Base-by-base conservation (phyloP, 306 rosid species). In the Cucumis melo region DNA sequence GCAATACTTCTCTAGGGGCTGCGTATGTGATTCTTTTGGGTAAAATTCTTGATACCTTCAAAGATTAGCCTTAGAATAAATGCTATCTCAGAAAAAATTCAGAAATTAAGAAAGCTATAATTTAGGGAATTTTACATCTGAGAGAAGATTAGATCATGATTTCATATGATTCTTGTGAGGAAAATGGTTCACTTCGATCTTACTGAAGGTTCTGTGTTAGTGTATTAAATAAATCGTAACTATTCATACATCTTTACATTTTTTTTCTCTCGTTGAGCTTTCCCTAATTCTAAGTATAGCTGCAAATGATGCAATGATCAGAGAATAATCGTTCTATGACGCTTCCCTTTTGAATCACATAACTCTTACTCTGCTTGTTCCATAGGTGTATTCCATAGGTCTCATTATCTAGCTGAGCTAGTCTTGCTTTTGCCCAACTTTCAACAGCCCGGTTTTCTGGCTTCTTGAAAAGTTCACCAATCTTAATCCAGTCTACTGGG, bases 331-430 rank as follows among this genome's bases (percentile, higher is more conserved):
- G 87, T 73, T 71, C 92, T 46, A 94, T 72, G 42, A 85, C 79
- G 57, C 95, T 90, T 82, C 90, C 97, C 74, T 87, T 84, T 86
- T 94, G 88, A 32, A 92, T 82, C 10, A n/a, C 10, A 78, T 85
- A 80, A 32, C 78, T 73, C 65, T 86, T 84, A 73, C 93, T 92
- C n/a, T 88, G 86, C 80, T 79, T 89, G 73, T 92, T 90, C 95
- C 97, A 92, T 1, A 92, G 80, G 84, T 91, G 95, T 23, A 91
- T 79, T 42, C 92, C 98, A 73, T 82, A 92, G 71, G 84, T 77
- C 65, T 88, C 84, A 9, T 71, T 44, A 12, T 81, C 77, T 2
- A 94, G 88, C 82, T 91, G 88, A 73, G 20, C 76, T 46, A 87
- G 27, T 83, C 84, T 85, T 0, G 82, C 90, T 32, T 76, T 79